Evolutionary conservation across 208 protist species (phyloP).

Genomic region (Acanthamoeba castellanii): DNA sequence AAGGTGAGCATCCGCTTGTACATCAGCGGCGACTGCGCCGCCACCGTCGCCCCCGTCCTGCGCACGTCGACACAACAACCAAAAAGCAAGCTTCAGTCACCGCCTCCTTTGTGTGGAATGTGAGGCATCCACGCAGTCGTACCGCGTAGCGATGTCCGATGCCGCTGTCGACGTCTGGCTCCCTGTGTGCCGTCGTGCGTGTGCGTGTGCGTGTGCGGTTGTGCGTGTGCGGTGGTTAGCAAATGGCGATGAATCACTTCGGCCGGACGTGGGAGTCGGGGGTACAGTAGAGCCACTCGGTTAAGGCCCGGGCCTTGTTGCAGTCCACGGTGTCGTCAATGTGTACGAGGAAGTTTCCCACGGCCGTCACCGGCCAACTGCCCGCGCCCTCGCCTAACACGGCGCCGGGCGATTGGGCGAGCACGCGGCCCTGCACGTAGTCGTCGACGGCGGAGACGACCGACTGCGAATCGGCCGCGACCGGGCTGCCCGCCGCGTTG

Average conservation of each 20-base stretch:
- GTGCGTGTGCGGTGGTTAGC: too few species aligned
- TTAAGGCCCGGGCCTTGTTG: slow-evolving; percentile 52
- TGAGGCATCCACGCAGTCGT: too few species aligned
- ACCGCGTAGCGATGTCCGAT: background rate
- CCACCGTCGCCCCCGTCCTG: background rate
- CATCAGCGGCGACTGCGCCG: background rate
- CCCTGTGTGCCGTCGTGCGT: background rate
- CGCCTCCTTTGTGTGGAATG: too few species aligned
- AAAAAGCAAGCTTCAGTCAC: too few species aligned
- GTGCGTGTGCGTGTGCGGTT: background rate
- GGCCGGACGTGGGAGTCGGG: background rate
- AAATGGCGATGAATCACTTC: background rate
- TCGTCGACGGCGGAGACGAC: background rate
- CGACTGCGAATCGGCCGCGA: background rate
- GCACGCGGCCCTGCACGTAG: background rate
- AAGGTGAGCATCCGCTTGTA: slow-evolving; percentile 21
- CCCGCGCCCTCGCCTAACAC: background rate
- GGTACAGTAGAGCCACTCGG: slow-evolving; percentile 62
- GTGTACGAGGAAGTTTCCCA: background rate
- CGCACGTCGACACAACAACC: background rate
- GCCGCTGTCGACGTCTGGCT: background rate
- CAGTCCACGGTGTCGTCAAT: background rate
- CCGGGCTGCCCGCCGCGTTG: background rate
- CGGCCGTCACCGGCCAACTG: slow-evolving; percentile 26
- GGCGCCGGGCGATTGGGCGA: background rate